These are phyloP conservation scores for Blepharisma japonicum DNA, from an alignment of 73 alveolate genomes.

Conservation along the genomic window DNA sequence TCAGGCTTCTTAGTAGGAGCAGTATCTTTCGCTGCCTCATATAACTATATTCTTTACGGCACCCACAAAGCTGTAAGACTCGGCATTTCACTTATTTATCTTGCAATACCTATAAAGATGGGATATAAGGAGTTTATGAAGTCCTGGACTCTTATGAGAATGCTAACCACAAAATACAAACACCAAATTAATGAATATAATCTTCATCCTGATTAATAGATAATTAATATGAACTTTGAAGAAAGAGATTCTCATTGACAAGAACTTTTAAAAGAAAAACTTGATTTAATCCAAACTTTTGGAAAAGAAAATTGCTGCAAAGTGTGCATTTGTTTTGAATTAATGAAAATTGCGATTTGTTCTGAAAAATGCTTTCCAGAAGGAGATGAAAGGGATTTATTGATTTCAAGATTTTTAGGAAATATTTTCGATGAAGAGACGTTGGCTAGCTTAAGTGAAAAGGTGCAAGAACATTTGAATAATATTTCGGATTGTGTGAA, in stretches of 20 bases:
- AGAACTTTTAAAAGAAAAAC: conserved; percentile 1
- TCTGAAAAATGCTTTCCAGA: neutral
- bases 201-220: too few relatives aligned
- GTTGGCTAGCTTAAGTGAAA: neutral
- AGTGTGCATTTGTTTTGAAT: conserved; percentile 10
- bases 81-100: too few relatives aligned
- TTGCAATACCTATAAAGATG: too few relatives aligned
- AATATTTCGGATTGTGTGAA: neutral
- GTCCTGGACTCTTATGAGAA: too few relatives aligned
- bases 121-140: too few relatives aligned
- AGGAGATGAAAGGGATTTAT: conserved; percentile 8
- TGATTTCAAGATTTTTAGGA: neutral
- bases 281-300: neutral
- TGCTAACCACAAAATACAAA: too few relatives aligned
- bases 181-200: too few relatives aligned
- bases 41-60: too few relatives aligned
- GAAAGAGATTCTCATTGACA: conserved; percentile 22
- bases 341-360: neutral
- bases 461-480: neutral
- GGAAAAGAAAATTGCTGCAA: conserved; percentile 18
- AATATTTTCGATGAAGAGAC: conserved; percentile 7
- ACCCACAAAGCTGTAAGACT: too few relatives aligned
- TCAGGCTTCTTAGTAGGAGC: too few relatives aligned
- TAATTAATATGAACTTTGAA: conserved; percentile 12
- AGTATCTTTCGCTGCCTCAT: too few relatives aligned